phyloP scores from a whole-genome alignment of 805 yeast genomes.

The Saturnispora ahearnii region DNA sequence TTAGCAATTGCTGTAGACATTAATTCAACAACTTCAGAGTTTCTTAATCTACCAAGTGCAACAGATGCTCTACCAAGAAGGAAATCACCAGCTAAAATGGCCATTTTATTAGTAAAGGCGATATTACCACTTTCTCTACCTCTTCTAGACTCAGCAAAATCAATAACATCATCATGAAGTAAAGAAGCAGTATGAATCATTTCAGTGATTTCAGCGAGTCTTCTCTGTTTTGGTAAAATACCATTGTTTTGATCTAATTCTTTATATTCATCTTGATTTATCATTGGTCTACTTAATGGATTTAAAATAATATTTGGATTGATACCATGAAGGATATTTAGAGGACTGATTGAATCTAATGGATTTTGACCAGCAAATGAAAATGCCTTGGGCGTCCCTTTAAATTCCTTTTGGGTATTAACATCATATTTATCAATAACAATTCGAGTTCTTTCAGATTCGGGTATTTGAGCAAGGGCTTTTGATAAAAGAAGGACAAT shows the following conservation, averaged over 20 bases:
- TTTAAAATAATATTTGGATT: conserved; percentile 76
- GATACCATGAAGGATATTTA: conserved; percentile 78
- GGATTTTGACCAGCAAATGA: conserved; percentile 54
- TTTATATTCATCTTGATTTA: conserved; percentile 46
- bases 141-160: conserved; percentile 77
- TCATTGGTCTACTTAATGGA: conserved; percentile 78
- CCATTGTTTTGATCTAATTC: conserved; percentile 54
- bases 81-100: conserved; percentile 94
- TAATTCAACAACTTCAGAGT: conserved; percentile 95
- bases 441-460: conserved; percentile 54
- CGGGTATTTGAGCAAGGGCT: conserved; percentile 70
- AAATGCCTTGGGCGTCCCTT: conserved; percentile 45
- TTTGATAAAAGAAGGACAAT: conserved; percentile 76
- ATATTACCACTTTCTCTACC: conserved; percentile 87
- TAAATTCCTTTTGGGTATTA: conserved; percentile 52
- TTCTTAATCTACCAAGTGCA: conserved; percentile 82
- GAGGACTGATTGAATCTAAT: conserved; percentile 65
- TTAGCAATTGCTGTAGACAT: conserved; percentile 95
- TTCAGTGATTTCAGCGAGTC: conserved; percentile 95
- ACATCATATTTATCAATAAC: conserved; percentile 56
- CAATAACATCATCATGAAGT: conserved; percentile 95
- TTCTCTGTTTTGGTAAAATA: conserved; percentile 86
- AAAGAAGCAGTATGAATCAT: conserved; percentile 97
- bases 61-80: conserved; percentile 93
- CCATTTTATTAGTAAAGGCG: conserved; percentile 95